Percentiles rank a stretch among this genome's conserved stretches.
phyloP scores from a whole-genome alignment of 192 early-diverging fungal genomes.

The Coemansia javaensis region DNA sequence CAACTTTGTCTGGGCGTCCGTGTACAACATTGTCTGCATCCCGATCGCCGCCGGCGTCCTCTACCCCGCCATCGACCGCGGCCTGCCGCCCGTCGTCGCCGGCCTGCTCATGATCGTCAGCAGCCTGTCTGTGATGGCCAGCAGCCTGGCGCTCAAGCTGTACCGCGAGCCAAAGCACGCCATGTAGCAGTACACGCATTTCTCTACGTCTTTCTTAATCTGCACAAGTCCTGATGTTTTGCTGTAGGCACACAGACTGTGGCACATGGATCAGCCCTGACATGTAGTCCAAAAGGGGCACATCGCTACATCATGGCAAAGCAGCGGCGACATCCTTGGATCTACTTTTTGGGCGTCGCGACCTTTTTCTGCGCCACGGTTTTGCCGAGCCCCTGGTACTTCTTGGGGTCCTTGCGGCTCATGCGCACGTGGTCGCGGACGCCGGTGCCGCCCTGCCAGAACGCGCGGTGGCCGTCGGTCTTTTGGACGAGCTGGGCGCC shows the following conservation, averaged over 20 bases:
- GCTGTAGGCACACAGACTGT: neutral
- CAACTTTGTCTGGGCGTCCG: constrained; percentile 22
- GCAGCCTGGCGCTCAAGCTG: constrained; percentile 66
- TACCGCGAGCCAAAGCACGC: constrained; percentile 49
- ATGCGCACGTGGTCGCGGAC: constrained; percentile 66
- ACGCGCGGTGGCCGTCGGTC: constrained; percentile 54
- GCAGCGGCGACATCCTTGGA: too few species aligned
- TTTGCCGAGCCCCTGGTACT: constrained; percentile 59
- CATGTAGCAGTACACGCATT: too few species aligned
- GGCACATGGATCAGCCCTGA: too few species aligned
- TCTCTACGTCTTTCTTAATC: too few species aligned
- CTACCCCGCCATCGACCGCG: constrained; percentile 57
- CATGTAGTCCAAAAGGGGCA: too few species aligned
- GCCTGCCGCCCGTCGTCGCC: constrained; percentile 72
- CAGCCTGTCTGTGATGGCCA: constrained; percentile 77
- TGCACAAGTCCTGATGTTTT: too few species aligned
- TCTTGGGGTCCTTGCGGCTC: constrained; percentile 69
- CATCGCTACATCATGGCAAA: too few species aligned
- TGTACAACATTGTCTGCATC: constrained; percentile 53
- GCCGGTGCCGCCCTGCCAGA: constrained; percentile 92
- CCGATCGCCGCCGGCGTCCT: constrained; percentile 78
- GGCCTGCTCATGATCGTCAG: constrained; percentile 88
- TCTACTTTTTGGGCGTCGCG: constrained; percentile 21
- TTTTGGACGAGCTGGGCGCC: constrained; percentile 58
- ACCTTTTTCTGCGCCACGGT: constrained; percentile 50